These are phyloP conservation scores for Stromatinia cepivora DNA, from an alignment of 2,329 filamentous ascomycete genomes.

Conservation along the genomic window DNA sequence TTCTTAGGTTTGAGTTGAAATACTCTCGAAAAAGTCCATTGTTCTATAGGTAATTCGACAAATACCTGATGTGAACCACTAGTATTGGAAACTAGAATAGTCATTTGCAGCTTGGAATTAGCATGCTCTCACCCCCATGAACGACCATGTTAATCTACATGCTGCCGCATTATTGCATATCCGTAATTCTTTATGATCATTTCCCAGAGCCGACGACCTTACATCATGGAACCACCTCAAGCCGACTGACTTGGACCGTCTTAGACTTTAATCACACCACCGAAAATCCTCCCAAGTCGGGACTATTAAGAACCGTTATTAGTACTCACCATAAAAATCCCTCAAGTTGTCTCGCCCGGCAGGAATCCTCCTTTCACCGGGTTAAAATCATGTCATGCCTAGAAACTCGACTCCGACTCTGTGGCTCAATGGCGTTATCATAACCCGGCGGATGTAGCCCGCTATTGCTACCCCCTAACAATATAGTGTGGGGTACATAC, in stretches of 20 bases:
- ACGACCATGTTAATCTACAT: too few relatives aligned
- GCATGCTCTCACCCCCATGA: not conserved
- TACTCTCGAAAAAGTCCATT: not conserved
- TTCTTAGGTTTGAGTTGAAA: not conserved
- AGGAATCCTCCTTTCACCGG: not conserved
- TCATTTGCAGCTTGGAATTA: not conserved
- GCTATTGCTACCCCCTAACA: not conserved
- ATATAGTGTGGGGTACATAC: constrained; percentile 13
- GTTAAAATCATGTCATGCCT: not conserved
- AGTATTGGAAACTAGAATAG: not conserved
- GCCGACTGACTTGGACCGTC: not conserved
- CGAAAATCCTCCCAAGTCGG: not conserved
- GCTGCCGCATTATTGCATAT: not conserved
- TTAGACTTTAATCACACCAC: not conserved
- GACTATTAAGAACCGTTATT: not conserved
- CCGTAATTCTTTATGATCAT: not conserved
- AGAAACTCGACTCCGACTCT: not conserved
- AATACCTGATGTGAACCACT: not conserved
- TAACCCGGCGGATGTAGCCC: constrained; percentile 1
- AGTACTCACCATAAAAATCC: not conserved
- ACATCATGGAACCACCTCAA: not conserved
- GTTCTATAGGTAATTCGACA: not conserved
- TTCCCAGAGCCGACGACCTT: too few relatives aligned
- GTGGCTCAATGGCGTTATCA: not conserved
- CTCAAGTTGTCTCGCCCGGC: not conserved